Evolutionary conservation across 805 yeast genomes (phyloP).

Genomic region (Tanozyma kutaoensis): DNA sequence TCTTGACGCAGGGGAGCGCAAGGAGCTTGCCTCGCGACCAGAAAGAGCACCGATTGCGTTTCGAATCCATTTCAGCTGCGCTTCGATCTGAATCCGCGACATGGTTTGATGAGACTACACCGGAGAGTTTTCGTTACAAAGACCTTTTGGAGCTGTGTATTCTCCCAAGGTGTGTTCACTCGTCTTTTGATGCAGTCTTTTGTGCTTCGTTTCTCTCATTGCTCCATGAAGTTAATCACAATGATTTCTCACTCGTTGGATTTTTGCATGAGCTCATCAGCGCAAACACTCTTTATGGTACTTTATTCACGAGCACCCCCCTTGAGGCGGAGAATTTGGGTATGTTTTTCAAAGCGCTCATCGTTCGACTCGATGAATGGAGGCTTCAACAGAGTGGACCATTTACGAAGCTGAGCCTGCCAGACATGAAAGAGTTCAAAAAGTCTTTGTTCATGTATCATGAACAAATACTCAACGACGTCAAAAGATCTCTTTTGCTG

Average conservation of each 20-base stretch:
- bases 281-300: conserved; percentile 35
- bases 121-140: conserved; percentile 1
- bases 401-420: too few species aligned
- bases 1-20: conserved; percentile 12
- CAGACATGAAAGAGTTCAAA: too few species aligned
- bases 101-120: not conserved
- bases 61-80: not conserved
- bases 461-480: too few species aligned
- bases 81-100: not conserved
- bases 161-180: conserved; percentile 64
- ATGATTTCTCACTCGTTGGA: conserved; percentile 22
- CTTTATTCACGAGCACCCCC: conserved; percentile 59
- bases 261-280: conserved; percentile 35
- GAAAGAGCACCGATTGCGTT: conserved; percentile 21
- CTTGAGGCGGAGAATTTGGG: conserved; percentile 77
- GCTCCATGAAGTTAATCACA: conserved; percentile 24
- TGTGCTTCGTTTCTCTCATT: conserved; percentile 46
- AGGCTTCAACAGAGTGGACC: too few species aligned
- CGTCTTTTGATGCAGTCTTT: conserved; percentile 73
- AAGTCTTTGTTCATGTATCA: too few species aligned
- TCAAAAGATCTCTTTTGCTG: conserved; percentile 29
- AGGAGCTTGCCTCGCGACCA: conserved; percentile 23
- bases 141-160: conserved; percentile 47
- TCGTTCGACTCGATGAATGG: conserved; percentile 36
- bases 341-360: conserved; percentile 46